These are phyloP conservation scores for Tremella mesenterica DNA, from an alignment of 768 basidiomycete genomes.

Conservation along the genomic window DNA sequence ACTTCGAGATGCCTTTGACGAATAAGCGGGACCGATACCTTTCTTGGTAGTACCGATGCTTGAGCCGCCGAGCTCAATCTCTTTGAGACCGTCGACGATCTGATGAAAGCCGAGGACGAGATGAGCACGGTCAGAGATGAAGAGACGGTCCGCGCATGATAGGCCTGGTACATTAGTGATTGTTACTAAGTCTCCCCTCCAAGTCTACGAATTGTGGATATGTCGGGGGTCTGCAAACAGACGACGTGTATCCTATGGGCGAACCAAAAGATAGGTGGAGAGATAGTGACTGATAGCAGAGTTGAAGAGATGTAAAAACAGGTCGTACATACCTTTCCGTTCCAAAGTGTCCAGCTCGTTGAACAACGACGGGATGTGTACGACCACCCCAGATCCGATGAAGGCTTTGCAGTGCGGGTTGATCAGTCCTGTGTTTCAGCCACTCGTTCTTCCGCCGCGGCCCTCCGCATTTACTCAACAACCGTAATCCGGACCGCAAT, in stretches of 20 bases:
- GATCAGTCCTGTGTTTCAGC: conserved; percentile 56
- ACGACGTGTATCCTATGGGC: too few species aligned
- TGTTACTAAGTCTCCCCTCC: neutral
- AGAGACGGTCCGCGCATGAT: conserved; percentile 69
- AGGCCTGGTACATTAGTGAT: conserved; percentile 54
- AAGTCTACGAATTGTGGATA: too few species aligned
- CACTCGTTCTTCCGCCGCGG: neutral
- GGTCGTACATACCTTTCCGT: conserved; percentile 57
- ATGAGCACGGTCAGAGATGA: conserved; percentile 91
- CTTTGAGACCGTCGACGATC: conserved; percentile 97
- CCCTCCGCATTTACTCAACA: neutral
- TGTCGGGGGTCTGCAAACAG: too few species aligned
- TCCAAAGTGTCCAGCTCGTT: conserved; percentile 78
- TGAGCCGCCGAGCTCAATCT: conserved; percentile 81
- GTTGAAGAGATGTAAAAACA: neutral
- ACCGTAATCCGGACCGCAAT: too few species aligned
- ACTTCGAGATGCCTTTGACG: conserved; percentile 90
- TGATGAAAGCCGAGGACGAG: conserved; percentile 99
- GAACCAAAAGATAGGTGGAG: neutral
- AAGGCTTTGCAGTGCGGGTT: conserved; percentile 76
- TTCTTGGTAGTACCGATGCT: conserved; percentile 94
- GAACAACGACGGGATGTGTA: conserved; percentile 93
- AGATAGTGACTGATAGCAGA: too few species aligned
- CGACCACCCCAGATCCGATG: conserved; percentile 91
- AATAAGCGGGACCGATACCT: conserved; percentile 98